Evolutionary conservation across 2,329 filamentous ascomycete species (phyloP), one percentile per base, ranked within the genome.

Genomic region (Microsporum audouinii): DNA sequence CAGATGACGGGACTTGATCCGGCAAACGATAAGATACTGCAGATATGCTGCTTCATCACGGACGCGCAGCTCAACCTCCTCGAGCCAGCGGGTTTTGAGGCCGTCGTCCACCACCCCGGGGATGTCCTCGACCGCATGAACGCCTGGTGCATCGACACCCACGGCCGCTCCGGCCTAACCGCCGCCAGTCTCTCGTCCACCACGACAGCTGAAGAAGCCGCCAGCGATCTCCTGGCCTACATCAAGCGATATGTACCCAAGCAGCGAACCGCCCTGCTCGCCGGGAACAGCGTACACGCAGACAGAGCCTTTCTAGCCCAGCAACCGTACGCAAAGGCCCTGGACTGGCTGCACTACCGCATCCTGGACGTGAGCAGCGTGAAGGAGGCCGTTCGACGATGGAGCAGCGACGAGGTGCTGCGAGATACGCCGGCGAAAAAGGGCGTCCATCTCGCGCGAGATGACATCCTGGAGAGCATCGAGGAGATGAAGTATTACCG

Each of bases 391-490:
- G 88, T 86, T 17, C 83, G 84, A 65, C 81, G 92, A 53, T 99
- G 94, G 92, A 86, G 84, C 49, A 79, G 80, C 1, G 72, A 78
- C n/a, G 79, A 82, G 5, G 72, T 88, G 6, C 70, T 88, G 63
- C 77, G 78, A 60, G 77, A 79, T 51, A 84, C 83, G 33, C 91
- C 92, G 10, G 74, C 70, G 64, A 97, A 97, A 79, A 82, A 82
- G 71, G 84, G 83, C 41, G 77, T 85, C 58, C 94, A 99, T 76
- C 84, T 92, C 73, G 94, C 94, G 0, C 85, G 82, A 68, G 85
- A 89, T 60, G 94, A 99, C 73, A 96, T 99, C 62, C 74, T 96
- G 63, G 94, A 99, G 78, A 97, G 92, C 74, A 96, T 99, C 64
- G 86, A 83, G 61, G 94, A 99, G 78, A 92, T 92, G 60, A 84